Evolutionary conservation across 2,329 filamentous ascomycete genomes (phyloP), one percentile per base, ranked within the genome.

Genomic region (Calonectria montana): DNA sequence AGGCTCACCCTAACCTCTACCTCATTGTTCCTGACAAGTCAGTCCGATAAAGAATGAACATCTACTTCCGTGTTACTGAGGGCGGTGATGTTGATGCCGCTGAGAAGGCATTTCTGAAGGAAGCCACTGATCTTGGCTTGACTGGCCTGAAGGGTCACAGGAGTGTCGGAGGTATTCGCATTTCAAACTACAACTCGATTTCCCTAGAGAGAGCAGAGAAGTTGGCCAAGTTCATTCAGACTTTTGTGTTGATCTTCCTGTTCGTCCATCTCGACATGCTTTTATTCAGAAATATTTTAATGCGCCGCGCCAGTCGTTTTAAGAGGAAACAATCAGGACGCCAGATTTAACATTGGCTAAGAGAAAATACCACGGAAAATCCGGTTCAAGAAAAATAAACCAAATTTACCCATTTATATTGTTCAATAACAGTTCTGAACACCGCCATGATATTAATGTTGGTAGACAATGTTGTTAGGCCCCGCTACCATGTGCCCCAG

Each of bases 171-270:
- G 75, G 77, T 9, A 96, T 98, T 73, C 90, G 96, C 16, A 93
- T 93, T 23, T 94, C 91, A 83, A 98, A 97, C 82, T 98, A 98
- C 86, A 98, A 98, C 84, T 93, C 94, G 2, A 92, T 98, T 48
- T 83, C 93, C 0, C 80, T 93, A 0, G 89, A 90, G 47, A 92
- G 90, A 0, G 92, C 91, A 0, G 86, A 94, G 83, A 93, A 93
- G 83, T 86, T 96, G 55, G 91, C 89, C 57, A 83, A 84, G 31
- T 94, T 93, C 74, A 88, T 95, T 65, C 79, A 84, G 13, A 80
- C 82, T 0, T 92, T 91, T 81, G 89, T n/a, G n/a, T n/a, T n/a
- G n/a, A n/a, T n/a, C 89, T 31, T 71, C 74, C 13, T 67, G 70
- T 62, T n/a, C n/a, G n/a, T n/a, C n/a, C n/a, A n/a, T n/a, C n/a